These are phyloP conservation scores for Hemisphaericaspora xylofermentans DNA, from an alignment of 1,139 yeast genomes.

Conservation along the genomic window DNA sequence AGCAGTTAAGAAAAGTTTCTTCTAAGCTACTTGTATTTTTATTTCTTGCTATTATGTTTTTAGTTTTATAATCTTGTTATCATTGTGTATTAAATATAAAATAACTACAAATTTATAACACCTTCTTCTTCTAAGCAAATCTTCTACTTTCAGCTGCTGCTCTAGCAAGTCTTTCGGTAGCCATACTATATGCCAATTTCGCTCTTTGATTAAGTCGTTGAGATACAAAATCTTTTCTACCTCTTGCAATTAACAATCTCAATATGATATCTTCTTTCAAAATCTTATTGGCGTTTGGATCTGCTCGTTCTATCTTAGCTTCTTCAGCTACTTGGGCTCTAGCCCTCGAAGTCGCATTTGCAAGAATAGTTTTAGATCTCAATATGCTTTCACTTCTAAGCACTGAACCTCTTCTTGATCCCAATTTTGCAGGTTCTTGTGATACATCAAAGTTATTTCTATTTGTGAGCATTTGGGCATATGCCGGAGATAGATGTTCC, in stretches of 20 bases:
- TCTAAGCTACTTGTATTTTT: background rate
- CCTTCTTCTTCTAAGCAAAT: slow-evolving; percentile 14
- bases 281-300: slow-evolving; percentile 56
- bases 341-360: slow-evolving; percentile 66
- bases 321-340: slow-evolving; percentile 55
- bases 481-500: slow-evolving; percentile 56
- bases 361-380: slow-evolving; percentile 66
- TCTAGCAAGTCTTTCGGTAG: slow-evolving; percentile 56
- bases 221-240: slow-evolving; percentile 47
- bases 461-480: slow-evolving; percentile 47
- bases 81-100: slow-evolving; percentile 4
- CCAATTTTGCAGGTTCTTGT: slow-evolving; percentile 3
- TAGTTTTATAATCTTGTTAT: slow-evolving; percentile 3
- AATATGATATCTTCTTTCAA: slow-evolving; percentile 67
- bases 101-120: background rate
- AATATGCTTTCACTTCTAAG: slow-evolving; percentile 51
- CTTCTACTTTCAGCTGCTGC: slow-evolving; percentile 49
- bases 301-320: slow-evolving; percentile 51
- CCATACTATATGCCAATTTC: slow-evolving; percentile 58
- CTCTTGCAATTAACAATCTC: slow-evolving; percentile 52
- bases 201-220: slow-evolving; percentile 62
- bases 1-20: background rate
- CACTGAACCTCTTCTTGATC: slow-evolving; percentile 3
- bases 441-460: slow-evolving; percentile 33
- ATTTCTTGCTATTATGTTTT: slow-evolving; percentile 6